These are phyloP conservation scores for Plantago elongata DNA, from an alignment of 257 asterid species.

Conservation along the genomic window DNA sequence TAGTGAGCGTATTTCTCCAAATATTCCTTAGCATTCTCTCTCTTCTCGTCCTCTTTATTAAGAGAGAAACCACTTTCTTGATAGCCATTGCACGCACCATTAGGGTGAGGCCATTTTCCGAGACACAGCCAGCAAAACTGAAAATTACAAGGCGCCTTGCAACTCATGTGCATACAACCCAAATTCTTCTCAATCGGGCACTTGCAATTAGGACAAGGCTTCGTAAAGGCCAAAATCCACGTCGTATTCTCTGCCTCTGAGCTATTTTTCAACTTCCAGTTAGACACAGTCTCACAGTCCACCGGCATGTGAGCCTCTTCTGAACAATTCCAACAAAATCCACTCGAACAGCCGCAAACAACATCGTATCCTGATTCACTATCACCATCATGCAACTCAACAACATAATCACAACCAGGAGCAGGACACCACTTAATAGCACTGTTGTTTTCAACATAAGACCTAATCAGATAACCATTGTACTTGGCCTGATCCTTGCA, in stretches of 20 bases:
- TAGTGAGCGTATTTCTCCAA: constrained; percentile 96
- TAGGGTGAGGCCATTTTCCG: constrained; percentile 90
- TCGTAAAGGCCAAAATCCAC: constrained; percentile 84
- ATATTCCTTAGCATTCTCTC: constrained; percentile 96
- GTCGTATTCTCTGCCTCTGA: constrained; percentile 27
- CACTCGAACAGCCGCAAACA: constrained; percentile 62
- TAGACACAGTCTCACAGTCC: constrained; percentile 31
- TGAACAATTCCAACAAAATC: constrained; percentile 73
- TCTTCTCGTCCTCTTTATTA: constrained; percentile 81
- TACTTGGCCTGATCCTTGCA: constrained; percentile 57
- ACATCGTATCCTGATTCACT: constrained; percentile 73
- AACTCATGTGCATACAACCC: constrained; percentile 96
- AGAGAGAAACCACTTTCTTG: constrained; percentile 83
- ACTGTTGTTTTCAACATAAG: constrained; percentile 75
- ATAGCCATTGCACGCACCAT: constrained; percentile 65
- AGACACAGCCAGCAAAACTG: constrained; percentile 90
- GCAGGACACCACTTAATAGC: constrained; percentile 98
- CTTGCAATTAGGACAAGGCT: constrained; percentile 98
- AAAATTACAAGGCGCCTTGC: constrained; percentile 83
- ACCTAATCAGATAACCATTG: constrained; percentile 62
- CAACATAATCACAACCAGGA: constrained; percentile 91
- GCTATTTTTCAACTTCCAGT: constrained; percentile 25
- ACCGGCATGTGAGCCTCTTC: constrained; percentile 33
- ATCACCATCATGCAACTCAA: constrained; percentile 62
- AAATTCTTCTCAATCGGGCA: constrained; percentile 95